Evolutionary conservation across 2,329 filamentous ascomycete genomes (phyloP).

Genomic region (Clonostachys chloroleuca): DNA sequence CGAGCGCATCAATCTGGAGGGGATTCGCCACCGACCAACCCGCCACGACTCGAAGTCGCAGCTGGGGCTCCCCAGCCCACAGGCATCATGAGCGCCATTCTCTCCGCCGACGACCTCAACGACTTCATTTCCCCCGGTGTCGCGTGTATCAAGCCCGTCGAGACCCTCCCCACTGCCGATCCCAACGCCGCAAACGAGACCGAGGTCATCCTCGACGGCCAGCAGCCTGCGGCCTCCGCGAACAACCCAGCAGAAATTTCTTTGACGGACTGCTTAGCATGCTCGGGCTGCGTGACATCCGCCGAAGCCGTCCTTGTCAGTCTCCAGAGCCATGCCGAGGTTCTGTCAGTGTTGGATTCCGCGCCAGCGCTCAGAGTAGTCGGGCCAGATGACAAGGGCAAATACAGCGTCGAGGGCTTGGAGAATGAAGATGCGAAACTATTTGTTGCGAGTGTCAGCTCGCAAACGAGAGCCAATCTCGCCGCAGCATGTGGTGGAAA

Average conservation of each 20-base stretch:
- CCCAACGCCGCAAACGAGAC: constrained; percentile 42
- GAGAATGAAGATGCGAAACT: constrained; percentile 63
- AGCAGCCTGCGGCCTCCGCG: constrained; percentile 58
- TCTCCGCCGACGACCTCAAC: constrained; percentile 94
- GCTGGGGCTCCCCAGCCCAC: neutral
- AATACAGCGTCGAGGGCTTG: constrained; percentile 40
- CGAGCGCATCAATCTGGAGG: too few relatives aligned
- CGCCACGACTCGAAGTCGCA: too few relatives aligned
- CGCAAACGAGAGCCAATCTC: constrained; percentile 84
- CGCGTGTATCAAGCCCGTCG: constrained; percentile 96
- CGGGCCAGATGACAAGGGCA: constrained; percentile 21
- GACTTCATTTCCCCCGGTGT: constrained; percentile 98
- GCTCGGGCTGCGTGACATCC: constrained; percentile 95
- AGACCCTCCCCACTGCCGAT: constrained; percentile 66
- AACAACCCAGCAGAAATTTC: constrained; percentile 83
- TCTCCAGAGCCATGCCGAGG: constrained; percentile 88
- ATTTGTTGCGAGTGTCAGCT: constrained; percentile 89
- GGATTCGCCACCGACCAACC: too few relatives aligned
- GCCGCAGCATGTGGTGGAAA: constrained; percentile 76
- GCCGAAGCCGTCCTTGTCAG: constrained; percentile 96
- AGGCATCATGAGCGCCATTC: constrained; percentile 84
- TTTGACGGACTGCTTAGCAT: constrained; percentile 93
- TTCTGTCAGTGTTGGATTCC: constrained; percentile 75
- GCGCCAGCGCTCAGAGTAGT: constrained; percentile 43
- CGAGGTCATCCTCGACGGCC: constrained; percentile 93